Base-by-base conservation (phyloP, 331 rosid species). In the Dryas integrifolia region DNA sequence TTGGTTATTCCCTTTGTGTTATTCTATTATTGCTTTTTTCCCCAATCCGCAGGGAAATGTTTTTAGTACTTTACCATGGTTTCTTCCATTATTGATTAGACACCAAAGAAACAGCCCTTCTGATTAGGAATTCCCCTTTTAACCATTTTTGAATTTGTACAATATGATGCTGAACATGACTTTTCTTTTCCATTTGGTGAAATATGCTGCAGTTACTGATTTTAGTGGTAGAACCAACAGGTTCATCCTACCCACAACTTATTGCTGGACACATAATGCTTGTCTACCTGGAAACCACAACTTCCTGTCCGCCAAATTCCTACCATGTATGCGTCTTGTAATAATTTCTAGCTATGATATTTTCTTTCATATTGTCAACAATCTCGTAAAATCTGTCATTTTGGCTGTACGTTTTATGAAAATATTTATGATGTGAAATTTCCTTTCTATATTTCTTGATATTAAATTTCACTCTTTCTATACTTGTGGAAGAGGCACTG, bases 271-370 rank as follows among this genome's bases (percentile, higher is more conserved):
- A 62, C 26, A 48, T 53, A 38, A 38, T 58, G 79, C 75, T 59
- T 69, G 35, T 57, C 77, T 44, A 44, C 63, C 59, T 65, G 75
- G 85, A 85, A 65, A 67, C 51, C 73, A 56, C 69, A 35, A 53
- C 2, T 48, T n/a, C 56, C 35, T 79, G 73, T 79, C 77, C 77
- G 40, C 57, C 72, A 79, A 76, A 76, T 49, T 65, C 51, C 48
- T 57, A 60, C 58, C 67, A 24, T 65, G 35, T 48, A 7, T 75
- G 9, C 13, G 7, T 11, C 15, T 73, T 18, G 13, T 62, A 50
- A 67, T 67, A 53, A n/a, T n/a, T 35, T 44, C 56, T 60, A 45
- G 6, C 64, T 41, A 43, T 41, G 46, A 13, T 3, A 13, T 52
- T 35, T 35, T 35, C 7, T 58, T n/a, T 58, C 30, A 13, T 11